Percentiles rank a stretch among this genome's conserved stretches.
Conservation (phyloP, 441 rosid genomes). For the Populus hybrid region DNA sequence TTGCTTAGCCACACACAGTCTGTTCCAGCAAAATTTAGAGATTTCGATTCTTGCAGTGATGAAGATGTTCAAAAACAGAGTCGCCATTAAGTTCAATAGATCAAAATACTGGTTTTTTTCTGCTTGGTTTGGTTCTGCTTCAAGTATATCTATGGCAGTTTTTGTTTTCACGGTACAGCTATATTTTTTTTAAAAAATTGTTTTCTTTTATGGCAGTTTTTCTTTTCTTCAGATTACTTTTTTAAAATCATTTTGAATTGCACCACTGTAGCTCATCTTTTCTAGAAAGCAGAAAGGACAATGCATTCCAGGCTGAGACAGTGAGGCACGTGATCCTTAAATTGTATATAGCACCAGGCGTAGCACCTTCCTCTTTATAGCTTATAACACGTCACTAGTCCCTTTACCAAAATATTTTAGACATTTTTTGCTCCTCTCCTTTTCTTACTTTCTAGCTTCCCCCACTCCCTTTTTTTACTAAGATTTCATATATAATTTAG, state of each 20-base stretch:
- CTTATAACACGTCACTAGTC: neutral
- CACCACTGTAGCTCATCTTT: neutral
- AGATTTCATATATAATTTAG: neutral
- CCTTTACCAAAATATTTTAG: neutral
- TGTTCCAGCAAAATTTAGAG: neutral
- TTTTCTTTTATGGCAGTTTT: too few relatives aligned
- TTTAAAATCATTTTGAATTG: too few relatives aligned
- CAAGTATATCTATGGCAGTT: too few relatives aligned
- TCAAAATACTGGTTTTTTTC: too few relatives aligned
- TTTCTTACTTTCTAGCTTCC: neutral
- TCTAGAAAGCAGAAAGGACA: neutral
- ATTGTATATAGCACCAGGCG: neutral
- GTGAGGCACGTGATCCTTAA: slow-evolving; percentile 14
- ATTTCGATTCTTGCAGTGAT: neutral
- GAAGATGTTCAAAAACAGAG: neutral
- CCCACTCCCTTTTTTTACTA: neutral
- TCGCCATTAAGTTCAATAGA: too few relatives aligned
- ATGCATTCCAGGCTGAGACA: slow-evolving; percentile 5
- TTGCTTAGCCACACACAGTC: neutral
- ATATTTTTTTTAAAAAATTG: too few relatives aligned
- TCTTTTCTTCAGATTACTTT: too few relatives aligned
- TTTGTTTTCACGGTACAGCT: too few relatives aligned
- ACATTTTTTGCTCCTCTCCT: too few relatives aligned
- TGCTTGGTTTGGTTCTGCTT: neutral
- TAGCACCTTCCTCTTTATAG: neutral